Evolutionary conservation across 2,329 filamentous ascomycete genomes (phyloP).

Genomic region (Gremmenia infestans): DNA sequence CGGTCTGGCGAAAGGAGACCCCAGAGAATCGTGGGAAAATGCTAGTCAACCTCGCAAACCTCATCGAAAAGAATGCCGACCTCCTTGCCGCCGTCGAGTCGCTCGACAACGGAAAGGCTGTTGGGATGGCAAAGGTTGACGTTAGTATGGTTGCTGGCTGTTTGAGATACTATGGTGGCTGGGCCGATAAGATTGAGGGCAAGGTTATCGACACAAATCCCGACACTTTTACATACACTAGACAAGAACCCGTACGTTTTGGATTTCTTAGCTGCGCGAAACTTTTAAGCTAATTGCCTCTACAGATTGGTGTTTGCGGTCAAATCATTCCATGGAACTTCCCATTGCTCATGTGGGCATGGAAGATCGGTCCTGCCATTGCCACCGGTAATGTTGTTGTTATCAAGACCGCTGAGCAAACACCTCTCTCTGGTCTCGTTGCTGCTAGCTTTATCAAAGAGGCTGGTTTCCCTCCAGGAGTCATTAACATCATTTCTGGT

Average conservation of each 20-base stretch:
- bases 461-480: constrained; percentile 61
- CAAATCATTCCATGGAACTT: constrained; percentile 74
- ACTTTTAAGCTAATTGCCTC: neutral
- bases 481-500: constrained; percentile 60
- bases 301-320: constrained; percentile 56
- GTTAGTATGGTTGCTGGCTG: constrained; percentile 61
- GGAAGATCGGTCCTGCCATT: constrained; percentile 62
- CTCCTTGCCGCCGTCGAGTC: constrained; percentile 78
- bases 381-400: constrained; percentile 56
- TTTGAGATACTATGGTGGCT: constrained; percentile 78
- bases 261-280: too few relatives aligned
- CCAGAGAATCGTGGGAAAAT: constrained; percentile 66
- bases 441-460: constrained; percentile 52
- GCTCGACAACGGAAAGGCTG: constrained; percentile 82
- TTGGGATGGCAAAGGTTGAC: constrained; percentile 71
- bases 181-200: constrained; percentile 67
- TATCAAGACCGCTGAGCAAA: constrained; percentile 59
- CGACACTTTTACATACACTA: constrained; percentile 63
- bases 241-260: constrained; percentile 55
- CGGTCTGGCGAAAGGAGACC: constrained; percentile 61
- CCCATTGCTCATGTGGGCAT: constrained; percentile 58
- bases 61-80: constrained; percentile 73
- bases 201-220: constrained; percentile 62
- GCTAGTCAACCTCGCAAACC: constrained; percentile 71
- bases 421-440: constrained; percentile 52